These are phyloP conservation scores for Sutorius eximius DNA, from an alignment of 1,284 basidiomycete genomes.

Conservation along the genomic window DNA sequence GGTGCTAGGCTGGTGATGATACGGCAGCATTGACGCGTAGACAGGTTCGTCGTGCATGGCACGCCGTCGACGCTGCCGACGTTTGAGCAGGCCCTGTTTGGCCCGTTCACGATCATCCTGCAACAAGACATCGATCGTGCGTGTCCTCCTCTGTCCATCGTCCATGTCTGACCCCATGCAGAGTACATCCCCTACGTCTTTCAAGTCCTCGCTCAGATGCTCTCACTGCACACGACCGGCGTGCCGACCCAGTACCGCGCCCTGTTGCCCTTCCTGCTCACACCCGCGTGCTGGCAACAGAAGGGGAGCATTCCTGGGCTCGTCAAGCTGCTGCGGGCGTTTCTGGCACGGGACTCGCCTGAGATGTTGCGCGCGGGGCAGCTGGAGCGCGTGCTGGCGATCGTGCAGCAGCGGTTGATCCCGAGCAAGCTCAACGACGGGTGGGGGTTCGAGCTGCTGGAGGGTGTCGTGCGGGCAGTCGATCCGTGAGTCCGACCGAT, in stretches of 20 bases:
- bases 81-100: conserved; percentile 86
- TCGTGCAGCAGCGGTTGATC: conserved; percentile 89
- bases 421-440: conserved; percentile 87
- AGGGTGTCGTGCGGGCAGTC: conserved; percentile 73
- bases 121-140: conserved; percentile 91
- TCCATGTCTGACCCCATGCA: conserved; percentile 29
- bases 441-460: conserved; percentile 89
- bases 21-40: background rate
- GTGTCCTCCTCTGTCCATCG: background rate
- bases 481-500: conserved; percentile 58
- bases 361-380: conserved; percentile 77
- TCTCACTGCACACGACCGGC: conserved; percentile 72
- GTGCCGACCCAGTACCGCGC: conserved; percentile 80
- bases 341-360: conserved; percentile 70
- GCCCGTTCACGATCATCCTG: conserved; percentile 86
- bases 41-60: conserved; percentile 78
- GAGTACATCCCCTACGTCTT: conserved; percentile 98
- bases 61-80: conserved; percentile 63
- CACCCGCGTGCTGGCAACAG: conserved; percentile 88
- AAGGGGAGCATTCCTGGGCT: conserved; percentile 96
- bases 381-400: conserved; percentile 79
- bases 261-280: conserved; percentile 83
- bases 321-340: conserved; percentile 86
- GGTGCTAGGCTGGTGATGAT: background rate
- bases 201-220: conserved; percentile 95